Base-by-base conservation (phyloP, 148 eudicot species). In the Rhododendron vialii region DNA sequence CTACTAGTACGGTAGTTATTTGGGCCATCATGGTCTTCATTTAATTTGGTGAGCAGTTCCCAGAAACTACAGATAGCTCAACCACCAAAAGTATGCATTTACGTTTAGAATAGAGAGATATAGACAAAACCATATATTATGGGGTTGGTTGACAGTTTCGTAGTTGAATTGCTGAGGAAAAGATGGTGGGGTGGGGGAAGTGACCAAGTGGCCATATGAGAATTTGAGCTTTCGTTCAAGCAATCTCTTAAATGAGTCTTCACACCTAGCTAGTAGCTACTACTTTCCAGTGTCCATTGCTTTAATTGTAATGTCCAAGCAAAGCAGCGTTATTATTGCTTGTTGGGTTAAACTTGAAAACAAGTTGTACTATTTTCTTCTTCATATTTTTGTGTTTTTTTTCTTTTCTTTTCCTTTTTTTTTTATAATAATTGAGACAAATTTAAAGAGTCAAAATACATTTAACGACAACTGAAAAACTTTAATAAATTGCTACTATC, bases 41-140 rank as follows among this genome's bases (percentile, higher is more conserved):
- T 85, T 88, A 83, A 90, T 87, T 82, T 82, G 88, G 92, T 81
- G 89, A 84, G 90, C 89, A 43, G 90, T 85, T 85, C 85, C 63
- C 80, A 43, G 80, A 87, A 88, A 83, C 85, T 89, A 88, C 75
- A 50, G 91, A 90, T 90, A 85, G 90, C 88, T 90, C 92, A 90
- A 90, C 92, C 47, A 90, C 92, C 87, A 82, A 47, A 84, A 85
- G 82, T 28, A 35, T 41, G 22, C 48, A 82, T 13, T 22, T 59
- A 59, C 26, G 5, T 59, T 28, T 69, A 26, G 33, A 67, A 67
- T 26, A 61, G 50, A 45, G 1, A 71, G 76, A 71, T 48, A 81
- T 20, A 53, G 33, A 53, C 55, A 81, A 36, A 51, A 41, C 5
- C 81, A 78, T 43, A 51, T 5, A 71, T 43, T 41, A 71, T 28